Conservation (phyloP, 257 asterid genomes). For the Penstemon eatonii region DNA sequence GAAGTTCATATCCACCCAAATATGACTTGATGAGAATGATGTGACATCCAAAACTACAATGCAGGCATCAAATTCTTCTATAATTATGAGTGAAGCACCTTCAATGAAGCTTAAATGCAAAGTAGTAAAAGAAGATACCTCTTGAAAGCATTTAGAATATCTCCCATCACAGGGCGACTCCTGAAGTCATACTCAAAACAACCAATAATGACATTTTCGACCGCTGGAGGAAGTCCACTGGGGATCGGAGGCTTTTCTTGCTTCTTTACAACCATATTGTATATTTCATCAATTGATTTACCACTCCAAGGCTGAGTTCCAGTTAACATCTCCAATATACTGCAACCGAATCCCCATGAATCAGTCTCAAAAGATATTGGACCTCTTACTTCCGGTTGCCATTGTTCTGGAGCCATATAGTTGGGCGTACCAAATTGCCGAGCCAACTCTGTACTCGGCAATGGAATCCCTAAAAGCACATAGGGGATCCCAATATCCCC, state of each 20-base stretch:
- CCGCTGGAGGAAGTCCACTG: slow-evolving; percentile 79
- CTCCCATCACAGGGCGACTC: slow-evolving; percentile 83
- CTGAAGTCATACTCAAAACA: slow-evolving; percentile 88
- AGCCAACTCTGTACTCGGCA: slow-evolving; percentile 55
- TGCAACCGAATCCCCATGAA: slow-evolving; percentile 95
- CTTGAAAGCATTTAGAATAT: slow-evolving; percentile 70
- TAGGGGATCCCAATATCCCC: slow-evolving; percentile 76
- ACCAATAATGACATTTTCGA: slow-evolving; percentile 71
- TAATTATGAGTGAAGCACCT: not conserved
- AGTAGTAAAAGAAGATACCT: slow-evolving; percentile 44
- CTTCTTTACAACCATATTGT: slow-evolving; percentile 58
- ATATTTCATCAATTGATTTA: slow-evolving; percentile 70
- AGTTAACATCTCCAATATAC: slow-evolving; percentile 84
- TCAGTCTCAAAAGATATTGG: slow-evolving; percentile 84
- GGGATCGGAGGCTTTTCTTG: slow-evolving; percentile 80
- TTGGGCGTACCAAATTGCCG: slow-evolving; percentile 75
- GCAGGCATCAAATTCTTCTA: too few relatives aligned
- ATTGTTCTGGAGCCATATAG: slow-evolving; percentile 97
- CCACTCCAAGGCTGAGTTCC: slow-evolving; percentile 89
- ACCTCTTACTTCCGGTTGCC: slow-evolving; percentile 89
- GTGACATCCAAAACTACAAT: not conserved
- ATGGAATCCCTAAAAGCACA: slow-evolving; percentile 58
- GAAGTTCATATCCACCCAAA: not conserved
- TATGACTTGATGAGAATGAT: not conserved
- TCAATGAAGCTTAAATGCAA: not conserved